Evolutionary conservation across 139 green algal genomes (phyloP).

Genomic region (Chlamydomonas sphaeroides): DNA sequence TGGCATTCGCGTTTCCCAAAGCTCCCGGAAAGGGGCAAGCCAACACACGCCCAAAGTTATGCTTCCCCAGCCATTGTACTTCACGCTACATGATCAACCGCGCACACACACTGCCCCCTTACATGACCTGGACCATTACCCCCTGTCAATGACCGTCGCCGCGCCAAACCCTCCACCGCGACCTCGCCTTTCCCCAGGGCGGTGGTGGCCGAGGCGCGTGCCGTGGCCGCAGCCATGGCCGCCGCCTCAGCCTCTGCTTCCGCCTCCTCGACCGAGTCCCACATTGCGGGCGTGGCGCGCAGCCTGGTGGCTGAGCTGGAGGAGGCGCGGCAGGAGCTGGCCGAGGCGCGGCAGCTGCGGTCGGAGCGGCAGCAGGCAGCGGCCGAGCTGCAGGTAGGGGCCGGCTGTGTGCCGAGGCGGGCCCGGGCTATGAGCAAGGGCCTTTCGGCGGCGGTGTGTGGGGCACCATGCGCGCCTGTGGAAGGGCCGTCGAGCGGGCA

Average conservation of each 20-base stretch:
- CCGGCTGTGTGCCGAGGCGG: too few species aligned
- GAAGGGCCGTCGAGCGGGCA: not conserved
- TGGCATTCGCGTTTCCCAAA: too few species aligned
- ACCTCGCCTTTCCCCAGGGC: not conserved
- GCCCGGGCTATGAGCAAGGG: too few species aligned
- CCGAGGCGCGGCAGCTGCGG: not conserved
- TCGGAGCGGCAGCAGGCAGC: not conserved
- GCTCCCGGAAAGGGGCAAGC: too few species aligned
- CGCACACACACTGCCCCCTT: not conserved
- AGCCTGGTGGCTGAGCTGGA: constrained; percentile 41
- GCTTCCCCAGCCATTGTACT: too few species aligned
- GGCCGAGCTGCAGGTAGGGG: not conserved
- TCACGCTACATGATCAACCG: too few species aligned
- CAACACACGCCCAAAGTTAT: too few species aligned
- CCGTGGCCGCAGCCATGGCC: constrained; percentile 13
- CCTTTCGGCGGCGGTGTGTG: not conserved
- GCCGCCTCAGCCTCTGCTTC: not conserved
- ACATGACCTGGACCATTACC: not conserved
- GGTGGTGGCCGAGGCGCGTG: constrained; percentile 44
- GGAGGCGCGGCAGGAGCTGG: constrained; percentile 15
- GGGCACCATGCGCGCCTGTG: not conserved
- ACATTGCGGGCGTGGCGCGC: constrained; percentile 22
- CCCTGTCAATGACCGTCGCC: not conserved
- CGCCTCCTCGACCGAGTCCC: not conserved
- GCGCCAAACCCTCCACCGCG: not conserved